Percentiles rank a stretch among this genome's conserved stretches.
Conservation (phyloP, 1,284 basidiomycete genomes). For the Fomitopsis pinicola region DNA sequence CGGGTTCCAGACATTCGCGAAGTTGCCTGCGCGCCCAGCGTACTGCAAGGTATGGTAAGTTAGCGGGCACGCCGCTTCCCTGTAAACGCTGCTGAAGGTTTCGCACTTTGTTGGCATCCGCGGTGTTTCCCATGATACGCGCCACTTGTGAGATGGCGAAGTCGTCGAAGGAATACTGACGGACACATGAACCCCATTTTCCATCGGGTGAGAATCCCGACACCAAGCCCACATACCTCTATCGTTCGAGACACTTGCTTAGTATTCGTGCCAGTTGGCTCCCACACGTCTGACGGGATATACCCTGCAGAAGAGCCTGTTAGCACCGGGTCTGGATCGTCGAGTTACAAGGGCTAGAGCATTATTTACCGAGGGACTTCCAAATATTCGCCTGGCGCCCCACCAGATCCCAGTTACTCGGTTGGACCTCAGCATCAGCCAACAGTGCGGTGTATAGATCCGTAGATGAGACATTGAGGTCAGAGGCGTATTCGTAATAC, state of each 20-base stretch:
- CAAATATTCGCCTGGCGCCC: conserved; percentile 56
- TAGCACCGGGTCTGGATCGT: neutral
- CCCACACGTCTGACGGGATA: conserved; percentile 48
- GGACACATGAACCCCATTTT: neutral
- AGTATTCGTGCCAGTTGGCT: conserved; percentile 51
- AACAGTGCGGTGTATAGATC: conserved; percentile 51
- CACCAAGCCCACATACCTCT: conserved; percentile 35
- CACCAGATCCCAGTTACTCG: conserved; percentile 59
- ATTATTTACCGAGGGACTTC: conserved; percentile 34
- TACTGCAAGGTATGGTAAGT: conserved; percentile 35
- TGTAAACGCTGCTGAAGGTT: neutral
- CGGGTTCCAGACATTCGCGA: conserved; percentile 55
- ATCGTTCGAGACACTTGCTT: conserved; percentile 58
- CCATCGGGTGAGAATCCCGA: neutral
- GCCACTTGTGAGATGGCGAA: conserved; percentile 64
- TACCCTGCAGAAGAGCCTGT: conserved; percentile 32
- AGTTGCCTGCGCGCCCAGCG: conserved; percentile 50
- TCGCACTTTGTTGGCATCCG: conserved; percentile 44
- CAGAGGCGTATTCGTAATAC: conserved; percentile 41
- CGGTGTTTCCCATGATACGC: conserved; percentile 42
- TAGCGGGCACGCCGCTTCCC: neutral
- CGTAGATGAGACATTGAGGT: conserved; percentile 41
- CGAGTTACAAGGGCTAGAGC: neutral
- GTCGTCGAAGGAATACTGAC: conserved; percentile 55
- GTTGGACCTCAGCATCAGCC: conserved; percentile 54